phyloP scores from a whole-genome alignment of 2,329 filamentous ascomycete species.

The Sarocladiaceae sp. region DNA sequence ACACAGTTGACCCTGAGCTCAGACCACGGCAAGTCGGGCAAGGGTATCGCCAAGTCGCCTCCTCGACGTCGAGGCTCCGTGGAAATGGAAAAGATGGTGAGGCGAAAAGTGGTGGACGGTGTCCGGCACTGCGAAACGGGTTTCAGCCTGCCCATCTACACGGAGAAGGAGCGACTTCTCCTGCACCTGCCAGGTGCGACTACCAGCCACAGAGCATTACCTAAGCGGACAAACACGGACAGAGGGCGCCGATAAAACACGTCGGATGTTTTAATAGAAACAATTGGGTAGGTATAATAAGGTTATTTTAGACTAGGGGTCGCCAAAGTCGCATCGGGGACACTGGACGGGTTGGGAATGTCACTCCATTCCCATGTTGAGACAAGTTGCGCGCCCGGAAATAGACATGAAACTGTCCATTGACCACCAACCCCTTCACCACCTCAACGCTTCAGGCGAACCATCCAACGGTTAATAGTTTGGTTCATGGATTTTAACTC shows the following conservation, averaged over 20 bases:
- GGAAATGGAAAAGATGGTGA: neutral
- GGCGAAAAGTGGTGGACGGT: neutral
- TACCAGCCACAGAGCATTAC: too few species aligned
- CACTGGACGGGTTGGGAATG: neutral
- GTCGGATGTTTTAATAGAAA: conserved; percentile 10
- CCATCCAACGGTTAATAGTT: too few species aligned
- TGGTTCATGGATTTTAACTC: too few species aligned
- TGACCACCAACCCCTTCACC: neutral
- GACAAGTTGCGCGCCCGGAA: neutral
- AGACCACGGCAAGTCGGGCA: neutral
- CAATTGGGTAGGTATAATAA: neutral
- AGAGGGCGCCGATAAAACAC: too few species aligned
- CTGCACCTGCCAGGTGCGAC: too few species aligned
- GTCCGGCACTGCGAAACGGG: neutral
- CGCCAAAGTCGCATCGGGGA: neutral
- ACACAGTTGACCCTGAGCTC: neutral
- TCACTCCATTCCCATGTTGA: neutral
- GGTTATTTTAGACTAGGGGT: neutral
- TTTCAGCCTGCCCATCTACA: too few species aligned
- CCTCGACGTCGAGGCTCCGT: too few species aligned
- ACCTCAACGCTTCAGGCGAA: neutral
- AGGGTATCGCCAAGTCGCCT: conserved; percentile 2
- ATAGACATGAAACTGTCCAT: conserved; percentile 7
- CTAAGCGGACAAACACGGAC: too few species aligned
- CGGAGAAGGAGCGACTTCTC: too few species aligned